Conservation (phyloP, 768 basidiomycete species). For the Psilocybe tampanensis region DNA sequence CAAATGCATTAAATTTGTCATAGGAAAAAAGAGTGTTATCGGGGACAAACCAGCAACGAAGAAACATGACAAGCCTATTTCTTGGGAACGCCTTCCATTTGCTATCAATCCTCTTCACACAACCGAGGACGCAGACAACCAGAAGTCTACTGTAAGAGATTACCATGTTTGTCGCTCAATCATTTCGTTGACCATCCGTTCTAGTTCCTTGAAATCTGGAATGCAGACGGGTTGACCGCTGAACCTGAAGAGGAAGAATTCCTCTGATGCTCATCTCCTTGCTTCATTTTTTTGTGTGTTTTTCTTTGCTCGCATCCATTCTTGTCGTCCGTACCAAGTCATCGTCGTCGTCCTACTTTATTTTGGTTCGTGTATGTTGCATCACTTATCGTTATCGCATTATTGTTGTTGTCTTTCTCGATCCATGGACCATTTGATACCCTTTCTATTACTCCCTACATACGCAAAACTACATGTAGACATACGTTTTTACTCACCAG, state of each 20-base stretch:
- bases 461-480: neutral
- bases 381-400: slow-evolving; percentile 2
- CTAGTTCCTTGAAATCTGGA: slow-evolving; percentile 80
- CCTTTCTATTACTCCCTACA: too few species aligned
- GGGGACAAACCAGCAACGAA: slow-evolving; percentile 82
- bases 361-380: neutral
- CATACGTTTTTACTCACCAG: neutral
- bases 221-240: slow-evolving; percentile 73
- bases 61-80: slow-evolving; percentile 61
- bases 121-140: slow-evolving; percentile 58
- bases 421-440: slow-evolving; percentile 4
- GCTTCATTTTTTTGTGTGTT: slow-evolving; percentile 1
- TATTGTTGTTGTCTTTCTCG: slow-evolving; percentile 8
- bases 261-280: slow-evolving; percentile 12
- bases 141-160: slow-evolving; percentile 63
- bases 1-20: slow-evolving; percentile 87
- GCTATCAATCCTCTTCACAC: slow-evolving; percentile 62
- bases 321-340: neutral
- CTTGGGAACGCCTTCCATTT: slow-evolving; percentile 76
- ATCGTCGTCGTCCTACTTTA: neutral
- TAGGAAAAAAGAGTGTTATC: slow-evolving; percentile 86
- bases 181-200: slow-evolving; percentile 1
- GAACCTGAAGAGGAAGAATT: slow-evolving; percentile 60
- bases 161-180: neutral
- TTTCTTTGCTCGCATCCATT: slow-evolving; percentile 3